Evolutionary conservation across 1,284 basidiomycete genomes (phyloP).

Genomic region (Austropuccinia psidii): DNA sequence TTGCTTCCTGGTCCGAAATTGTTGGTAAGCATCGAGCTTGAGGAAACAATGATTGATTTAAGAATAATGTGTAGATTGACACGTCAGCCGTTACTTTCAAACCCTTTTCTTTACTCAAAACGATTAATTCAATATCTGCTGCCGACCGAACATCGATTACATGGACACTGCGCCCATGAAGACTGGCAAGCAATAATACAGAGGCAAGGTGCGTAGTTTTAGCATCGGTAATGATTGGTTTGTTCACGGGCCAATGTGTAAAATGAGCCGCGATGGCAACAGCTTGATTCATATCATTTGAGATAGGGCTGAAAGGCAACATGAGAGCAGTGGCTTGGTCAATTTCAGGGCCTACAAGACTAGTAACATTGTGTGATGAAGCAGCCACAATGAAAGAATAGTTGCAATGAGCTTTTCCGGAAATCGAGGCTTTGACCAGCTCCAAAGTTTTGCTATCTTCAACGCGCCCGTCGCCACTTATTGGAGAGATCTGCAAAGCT

Average conservation of each 20-base stretch:
- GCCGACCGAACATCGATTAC: constrained; percentile 82
- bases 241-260: constrained; percentile 79
- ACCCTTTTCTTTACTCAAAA: constrained; percentile 86
- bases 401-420: constrained; percentile 64
- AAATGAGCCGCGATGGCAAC: constrained; percentile 73
- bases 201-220: constrained; percentile 87
- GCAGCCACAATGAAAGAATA: constrained; percentile 75
- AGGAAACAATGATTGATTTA: constrained; percentile 67
- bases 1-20: constrained; percentile 65
- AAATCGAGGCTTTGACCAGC: constrained; percentile 59
- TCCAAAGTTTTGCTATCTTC: constrained; percentile 64
- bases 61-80: constrained; percentile 86
- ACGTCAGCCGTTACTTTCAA: constrained; percentile 96
- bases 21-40: constrained; percentile 64
- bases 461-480: constrained; percentile 57
- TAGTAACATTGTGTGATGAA: constrained; percentile 57
- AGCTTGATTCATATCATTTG: constrained; percentile 48
- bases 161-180: constrained; percentile 83
- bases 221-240: constrained; percentile 88
- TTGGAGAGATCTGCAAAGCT: constrained; percentile 66
- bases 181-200: constrained; percentile 80
- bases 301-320: constrained; percentile 64
- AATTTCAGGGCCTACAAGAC: constrained; percentile 62
- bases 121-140: constrained; percentile 85
- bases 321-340: constrained; percentile 73